Percentiles rank a stretch among this genome's conserved stretches.
phyloP scores from a whole-genome alignment of 345 rosid genomes.

The Eucalyptus regnans region DNA sequence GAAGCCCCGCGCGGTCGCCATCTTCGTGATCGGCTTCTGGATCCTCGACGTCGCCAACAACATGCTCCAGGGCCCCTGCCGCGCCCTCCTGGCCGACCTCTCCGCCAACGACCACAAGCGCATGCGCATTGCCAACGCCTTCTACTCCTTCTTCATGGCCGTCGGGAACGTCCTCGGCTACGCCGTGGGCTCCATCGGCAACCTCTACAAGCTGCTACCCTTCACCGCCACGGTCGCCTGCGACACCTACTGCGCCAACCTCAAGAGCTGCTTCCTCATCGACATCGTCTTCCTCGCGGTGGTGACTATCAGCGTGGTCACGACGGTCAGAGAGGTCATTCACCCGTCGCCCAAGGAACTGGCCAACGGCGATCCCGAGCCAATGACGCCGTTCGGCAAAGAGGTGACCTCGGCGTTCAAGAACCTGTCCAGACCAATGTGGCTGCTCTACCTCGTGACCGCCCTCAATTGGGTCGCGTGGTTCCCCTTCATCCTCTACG shows the following conservation, averaged over 20 bases:
- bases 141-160: slow-evolving; percentile 88
- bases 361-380: background rate
- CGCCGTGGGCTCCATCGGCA: slow-evolving; percentile 59
- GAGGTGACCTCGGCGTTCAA: slow-evolving; percentile 40
- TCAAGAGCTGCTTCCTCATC: slow-evolving; percentile 70
- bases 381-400: slow-evolving; percentile 4
- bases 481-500: slow-evolving; percentile 79
- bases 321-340: slow-evolving; percentile 34
- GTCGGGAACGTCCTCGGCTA: slow-evolving; percentile 77
- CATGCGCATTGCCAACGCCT: slow-evolving; percentile 46
- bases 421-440: slow-evolving; percentile 48
- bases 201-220: slow-evolving; percentile 41
- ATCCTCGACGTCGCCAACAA: slow-evolving; percentile 88
- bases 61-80: slow-evolving; percentile 73
- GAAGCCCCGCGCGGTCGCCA: slow-evolving; percentile 50
- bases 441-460: slow-evolving; percentile 65
- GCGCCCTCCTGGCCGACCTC: slow-evolving; percentile 81
- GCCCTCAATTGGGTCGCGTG: slow-evolving; percentile 82
- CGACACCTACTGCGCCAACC: slow-evolving; percentile 75
- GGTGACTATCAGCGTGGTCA: slow-evolving; percentile 17
- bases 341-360: background rate
- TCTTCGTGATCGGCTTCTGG: slow-evolving; percentile 80
- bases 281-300: slow-evolving; percentile 37
- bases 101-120: slow-evolving; percentile 38
- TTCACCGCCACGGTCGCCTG: slow-evolving; percentile 66